Conservation (phyloP, 2,329 filamentous ascomycete species). For the Aspergillus sp. region DNA sequence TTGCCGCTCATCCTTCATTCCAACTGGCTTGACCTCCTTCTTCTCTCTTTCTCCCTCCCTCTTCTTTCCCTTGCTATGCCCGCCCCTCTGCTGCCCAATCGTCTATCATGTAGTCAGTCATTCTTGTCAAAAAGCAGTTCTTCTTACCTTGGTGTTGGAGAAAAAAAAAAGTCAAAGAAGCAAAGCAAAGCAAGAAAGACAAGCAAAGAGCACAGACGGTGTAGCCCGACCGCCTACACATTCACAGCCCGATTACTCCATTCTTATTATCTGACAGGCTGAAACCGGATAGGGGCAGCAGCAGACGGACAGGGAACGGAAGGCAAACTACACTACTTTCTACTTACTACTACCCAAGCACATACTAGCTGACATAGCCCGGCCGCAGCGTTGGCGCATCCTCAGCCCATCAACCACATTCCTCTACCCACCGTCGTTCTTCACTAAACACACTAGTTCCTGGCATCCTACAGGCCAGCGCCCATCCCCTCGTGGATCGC, state of each 20-base stretch:
- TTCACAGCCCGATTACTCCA: not conserved
- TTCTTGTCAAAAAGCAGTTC: not conserved
- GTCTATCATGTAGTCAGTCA: slow-evolving; percentile 1
- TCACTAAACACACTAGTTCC: slow-evolving; percentile 3
- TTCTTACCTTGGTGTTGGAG: not conserved
- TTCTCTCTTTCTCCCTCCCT: not conserved
- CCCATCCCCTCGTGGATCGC: slow-evolving; percentile 24
- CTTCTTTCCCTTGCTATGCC: not conserved
- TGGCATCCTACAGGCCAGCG: slow-evolving; percentile 19
- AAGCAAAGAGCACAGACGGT: not conserved
- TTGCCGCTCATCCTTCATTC: not conserved
- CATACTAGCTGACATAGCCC: slow-evolving; percentile 7
- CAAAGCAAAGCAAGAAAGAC: not conserved
- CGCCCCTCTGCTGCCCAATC: slow-evolving; percentile 4
- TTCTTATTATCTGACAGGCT: not conserved
- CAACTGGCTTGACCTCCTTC: not conserved
- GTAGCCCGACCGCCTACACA: not conserved
- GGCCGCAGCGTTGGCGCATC: slow-evolving; percentile 7
- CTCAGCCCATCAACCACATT: slow-evolving; percentile 15
- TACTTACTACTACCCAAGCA: too few species aligned
- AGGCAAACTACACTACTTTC: too few species aligned
- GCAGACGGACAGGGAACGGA: not conserved
- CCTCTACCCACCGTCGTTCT: slow-evolving; percentile 3
- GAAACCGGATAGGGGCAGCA: slow-evolving; percentile 9
- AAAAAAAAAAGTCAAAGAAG: not conserved